phyloP scores from a whole-genome alignment of 345 rosid species.

The Clarkia xantiana region DNA sequence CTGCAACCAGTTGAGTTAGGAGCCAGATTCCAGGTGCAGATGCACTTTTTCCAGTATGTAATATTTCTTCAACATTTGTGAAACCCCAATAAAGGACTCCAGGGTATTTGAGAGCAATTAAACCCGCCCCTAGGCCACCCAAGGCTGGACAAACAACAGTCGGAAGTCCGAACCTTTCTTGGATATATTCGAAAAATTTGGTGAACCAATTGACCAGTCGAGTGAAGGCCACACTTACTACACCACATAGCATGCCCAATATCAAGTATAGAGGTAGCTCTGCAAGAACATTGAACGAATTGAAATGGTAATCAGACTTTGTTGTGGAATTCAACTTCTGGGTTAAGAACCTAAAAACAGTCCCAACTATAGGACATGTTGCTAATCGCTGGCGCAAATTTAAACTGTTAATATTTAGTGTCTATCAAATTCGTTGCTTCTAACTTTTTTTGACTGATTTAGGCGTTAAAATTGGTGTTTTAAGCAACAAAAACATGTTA shows the following conservation, averaged over 20 bases:
- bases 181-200: constrained; percentile 55
- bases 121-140: constrained; percentile 95
- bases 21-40: constrained; percentile 98
- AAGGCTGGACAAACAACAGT: constrained; percentile 88
- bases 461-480: no score
- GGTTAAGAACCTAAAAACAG: no score
- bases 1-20: constrained; percentile 77
- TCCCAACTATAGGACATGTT: no score
- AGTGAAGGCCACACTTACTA: constrained; percentile 75
- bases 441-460: no score
- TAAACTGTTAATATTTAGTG: no score
- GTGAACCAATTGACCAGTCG: constrained; percentile 85
- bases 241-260: constrained; percentile 95
- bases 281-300: constrained; percentile 20
- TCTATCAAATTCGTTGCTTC: no score
- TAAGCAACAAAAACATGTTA: no score
- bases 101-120: constrained; percentile 93
- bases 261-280: constrained; percentile 91
- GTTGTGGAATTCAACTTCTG: no score
- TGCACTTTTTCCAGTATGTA: constrained; percentile 91
- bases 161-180: constrained; percentile 72
- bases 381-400: no score
- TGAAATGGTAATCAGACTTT: constrained; percentile 3
- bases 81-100: constrained; percentile 97
- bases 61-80: constrained; percentile 92